Conservation (phyloP, 257 asterid genomes). For the Salvia hispanica region DNA sequence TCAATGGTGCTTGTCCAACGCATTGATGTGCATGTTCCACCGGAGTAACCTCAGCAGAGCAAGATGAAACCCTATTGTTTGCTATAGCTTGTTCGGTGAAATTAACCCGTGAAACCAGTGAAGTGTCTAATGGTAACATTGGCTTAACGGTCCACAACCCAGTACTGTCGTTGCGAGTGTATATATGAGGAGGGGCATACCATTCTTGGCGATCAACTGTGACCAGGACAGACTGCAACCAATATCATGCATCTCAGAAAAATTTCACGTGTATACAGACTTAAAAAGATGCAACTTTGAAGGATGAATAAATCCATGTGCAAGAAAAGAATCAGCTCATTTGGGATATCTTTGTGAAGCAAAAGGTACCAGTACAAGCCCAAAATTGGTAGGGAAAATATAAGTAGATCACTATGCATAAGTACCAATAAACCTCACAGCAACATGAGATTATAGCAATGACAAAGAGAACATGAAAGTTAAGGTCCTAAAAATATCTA, state of each 20-base stretch:
- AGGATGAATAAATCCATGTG: neutral
- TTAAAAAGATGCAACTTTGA: neutral
- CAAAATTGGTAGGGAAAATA: neutral
- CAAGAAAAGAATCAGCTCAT: conserved; percentile 15
- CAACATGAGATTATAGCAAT: conserved; percentile 10
- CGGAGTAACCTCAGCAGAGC: conserved; percentile 48
- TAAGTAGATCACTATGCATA: neutral
- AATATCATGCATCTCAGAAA: conserved; percentile 15
- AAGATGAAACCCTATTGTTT: conserved; percentile 48
- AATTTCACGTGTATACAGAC: conserved; percentile 4
- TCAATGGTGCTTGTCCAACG: conserved; percentile 55
- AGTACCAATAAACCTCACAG: neutral
- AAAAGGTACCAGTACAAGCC: neutral
- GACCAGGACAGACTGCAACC: conserved; percentile 92
- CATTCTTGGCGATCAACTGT: conserved; percentile 97
- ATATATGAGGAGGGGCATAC: conserved; percentile 94
- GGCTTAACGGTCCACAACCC: conserved; percentile 83
- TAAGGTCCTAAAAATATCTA: conserved; percentile 2
- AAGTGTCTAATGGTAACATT: conserved; percentile 66
- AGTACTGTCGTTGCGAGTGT: conserved; percentile 82
- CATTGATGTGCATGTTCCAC: conserved; percentile 65
- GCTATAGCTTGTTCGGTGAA: conserved; percentile 44
- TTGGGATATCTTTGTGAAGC: conserved; percentile 10
- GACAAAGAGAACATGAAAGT: conserved; percentile 4
- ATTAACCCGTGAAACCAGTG: conserved; percentile 45